Percentiles rank a stretch among this genome's conserved stretches.
Evolutionary conservation across 1,284 basidiomycete species (phyloP).

Genomic region (Moesziomyces parantarcticus): DNA sequence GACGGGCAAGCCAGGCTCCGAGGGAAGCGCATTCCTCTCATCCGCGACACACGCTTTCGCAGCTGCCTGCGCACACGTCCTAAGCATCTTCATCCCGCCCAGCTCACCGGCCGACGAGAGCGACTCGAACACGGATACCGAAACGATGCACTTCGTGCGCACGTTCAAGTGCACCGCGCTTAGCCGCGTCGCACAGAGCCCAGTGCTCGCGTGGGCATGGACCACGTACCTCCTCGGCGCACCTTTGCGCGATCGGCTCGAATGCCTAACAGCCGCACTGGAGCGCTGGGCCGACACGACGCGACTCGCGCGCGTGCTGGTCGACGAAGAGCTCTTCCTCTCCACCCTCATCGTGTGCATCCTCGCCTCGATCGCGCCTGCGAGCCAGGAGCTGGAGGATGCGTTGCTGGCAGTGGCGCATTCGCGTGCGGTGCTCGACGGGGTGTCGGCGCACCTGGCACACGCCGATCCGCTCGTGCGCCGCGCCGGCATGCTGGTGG

Average conservation of each 20-base stretch:
- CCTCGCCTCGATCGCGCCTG: constrained; percentile 67
- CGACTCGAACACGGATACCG: constrained; percentile 1
- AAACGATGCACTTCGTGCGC: not conserved
- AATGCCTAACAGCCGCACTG: constrained; percentile 8
- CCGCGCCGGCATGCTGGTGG: constrained; percentile 91
- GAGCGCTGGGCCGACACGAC: constrained; percentile 14
- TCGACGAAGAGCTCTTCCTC: constrained; percentile 71
- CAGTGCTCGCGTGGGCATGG: constrained; percentile 31
- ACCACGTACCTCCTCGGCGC: not conserved
- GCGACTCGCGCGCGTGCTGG: constrained; percentile 8
- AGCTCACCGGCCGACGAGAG: not conserved
- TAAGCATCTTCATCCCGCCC: constrained; percentile 1
- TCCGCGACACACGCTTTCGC: constrained; percentile 1
- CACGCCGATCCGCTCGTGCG: constrained; percentile 76
- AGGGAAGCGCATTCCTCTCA: constrained; percentile 20
- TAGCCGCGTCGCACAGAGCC: constrained; percentile 3
- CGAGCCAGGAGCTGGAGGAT: constrained; percentile 59
- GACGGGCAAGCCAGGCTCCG: constrained; percentile 12
- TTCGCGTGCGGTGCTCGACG: constrained; percentile 77
- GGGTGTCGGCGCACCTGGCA: constrained; percentile 77
- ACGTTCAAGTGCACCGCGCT: constrained; percentile 6
- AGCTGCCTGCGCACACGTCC: constrained; percentile 8
- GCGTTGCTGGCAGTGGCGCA: constrained; percentile 55
- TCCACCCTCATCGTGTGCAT: constrained; percentile 78
- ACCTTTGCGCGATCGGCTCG: not conserved